These are phyloP conservation scores for Aethionema arabicum DNA, from an alignment of 345 rosid genomes.

Conservation along the genomic window DNA sequence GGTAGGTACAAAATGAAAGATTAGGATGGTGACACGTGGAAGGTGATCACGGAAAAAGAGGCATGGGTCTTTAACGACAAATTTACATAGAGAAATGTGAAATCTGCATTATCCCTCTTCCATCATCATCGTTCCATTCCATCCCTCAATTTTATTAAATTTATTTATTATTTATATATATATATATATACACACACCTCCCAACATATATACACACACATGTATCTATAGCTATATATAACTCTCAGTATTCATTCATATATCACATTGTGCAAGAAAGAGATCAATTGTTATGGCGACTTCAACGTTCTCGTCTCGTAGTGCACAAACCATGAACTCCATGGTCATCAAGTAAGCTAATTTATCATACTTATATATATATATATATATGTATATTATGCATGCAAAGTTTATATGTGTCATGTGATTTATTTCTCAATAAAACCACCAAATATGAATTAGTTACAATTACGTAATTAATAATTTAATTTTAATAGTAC, in stretches of 20 bases:
- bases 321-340: conserved; percentile 40
- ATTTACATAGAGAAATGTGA: conserved; percentile 32
- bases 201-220: neutral
- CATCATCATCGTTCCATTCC: conserved; percentile 12
- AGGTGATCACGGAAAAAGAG: conserved; percentile 18
- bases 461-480: too few relatives aligned
- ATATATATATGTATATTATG: too few relatives aligned
- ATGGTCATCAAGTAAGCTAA: conserved; percentile 28
- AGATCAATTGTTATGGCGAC: conserved; percentile 34
- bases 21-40: conserved; percentile 34
- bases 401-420: too few relatives aligned
- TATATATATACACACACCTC: conserved; percentile 22
- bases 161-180: neutral
- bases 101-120: conserved; percentile 24
- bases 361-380: neutral
- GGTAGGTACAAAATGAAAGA: conserved; percentile 24
- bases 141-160: neutral
- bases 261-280: neutral
- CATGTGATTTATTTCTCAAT: too few relatives aligned
- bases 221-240: neutral
- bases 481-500: too few relatives aligned
- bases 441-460: too few relatives aligned
- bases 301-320: conserved; percentile 37
- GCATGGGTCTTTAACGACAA: conserved; percentile 28
- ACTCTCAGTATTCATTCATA: conserved; percentile 7